A percentile compares a stretch with the other conserved stretches of the same genome.
phyloP scores from a whole-genome alignment of 164 flowering plant species.

The Taxillus chinensis region DNA sequence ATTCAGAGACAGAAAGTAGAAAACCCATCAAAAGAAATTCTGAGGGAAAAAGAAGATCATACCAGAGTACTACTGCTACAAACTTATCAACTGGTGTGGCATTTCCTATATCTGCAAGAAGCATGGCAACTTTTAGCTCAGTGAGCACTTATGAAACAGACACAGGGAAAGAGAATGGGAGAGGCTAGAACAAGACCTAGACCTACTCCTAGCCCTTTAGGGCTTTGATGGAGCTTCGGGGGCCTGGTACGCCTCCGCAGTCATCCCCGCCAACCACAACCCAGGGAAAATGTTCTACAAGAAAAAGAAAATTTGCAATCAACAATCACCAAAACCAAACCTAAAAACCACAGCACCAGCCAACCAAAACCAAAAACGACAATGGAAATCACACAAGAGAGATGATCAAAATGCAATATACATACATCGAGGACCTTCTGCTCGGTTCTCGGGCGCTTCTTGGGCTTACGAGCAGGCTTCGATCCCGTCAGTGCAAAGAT shows the following conservation, averaged over 20 bases:
- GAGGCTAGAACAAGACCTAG: too few relatives aligned
- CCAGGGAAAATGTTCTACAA: conserved; percentile 32
- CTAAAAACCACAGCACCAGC: background rate
- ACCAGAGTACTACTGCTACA: background rate
- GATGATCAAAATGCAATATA: background rate
- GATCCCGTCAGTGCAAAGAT: conserved; percentile 47
- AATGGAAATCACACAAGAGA: background rate
- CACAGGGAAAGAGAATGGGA: too few relatives aligned
- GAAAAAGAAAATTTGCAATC: background rate
- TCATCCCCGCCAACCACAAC: conserved; percentile 24
- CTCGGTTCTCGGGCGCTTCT: conserved; percentile 34
- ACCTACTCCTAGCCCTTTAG: too few relatives aligned
- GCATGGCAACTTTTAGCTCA: background rate
- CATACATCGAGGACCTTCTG: conserved; percentile 56
- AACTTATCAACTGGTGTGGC: background rate
- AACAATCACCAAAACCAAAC: background rate
- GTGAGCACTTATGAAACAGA: too few relatives aligned
- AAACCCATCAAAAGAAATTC: background rate
- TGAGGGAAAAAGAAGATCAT: background rate
- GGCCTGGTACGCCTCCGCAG: conserved; percentile 24
- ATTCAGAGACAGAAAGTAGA: background rate
- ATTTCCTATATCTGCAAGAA: conserved; percentile 20
- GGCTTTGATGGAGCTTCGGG: conserved; percentile 24
- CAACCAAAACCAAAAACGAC: background rate
- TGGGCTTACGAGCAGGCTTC: conserved; percentile 46